Evolutionary conservation across 2,329 filamentous ascomycete species (phyloP), one percentile per base, ranked within the genome.

Genomic region (Akanthomyces muscarius): DNA sequence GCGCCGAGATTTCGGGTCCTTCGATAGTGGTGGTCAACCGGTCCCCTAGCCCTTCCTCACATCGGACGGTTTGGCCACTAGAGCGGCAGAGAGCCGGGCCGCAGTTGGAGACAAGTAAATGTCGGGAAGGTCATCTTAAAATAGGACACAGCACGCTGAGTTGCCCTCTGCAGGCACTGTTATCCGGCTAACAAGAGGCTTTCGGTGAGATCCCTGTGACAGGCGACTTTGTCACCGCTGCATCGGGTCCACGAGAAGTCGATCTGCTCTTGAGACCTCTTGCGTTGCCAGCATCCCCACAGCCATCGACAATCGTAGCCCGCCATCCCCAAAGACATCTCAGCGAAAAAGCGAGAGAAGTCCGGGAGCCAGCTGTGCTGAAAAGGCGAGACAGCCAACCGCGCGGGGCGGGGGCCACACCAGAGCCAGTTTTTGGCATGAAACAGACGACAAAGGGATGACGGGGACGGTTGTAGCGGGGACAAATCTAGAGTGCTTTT

Each of bases 271-370:
- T 44, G 44, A 48, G 45, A 18, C 28, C 41, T 28, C 23, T 30
- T 56, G 52, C 50, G 44, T 28, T 42, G 30, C 45, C 33, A 51
- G 50, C 11, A 41, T 8, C 60, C 44, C 60, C 52, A 25, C 52
- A 25, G 33, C 36, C 23, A 33, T 41, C 51, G 51, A 54, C 42
- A 54, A 14, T 53, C 25, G 38, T 53, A 38, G 18, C 13, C 50
- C 33, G 10, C 16, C 30, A 10, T 7, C 42, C 38, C 5, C 47
- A 44, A 62, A 44, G 56, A 21, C 53, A 52, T 62, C 52, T 57
- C 52, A 33, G 52, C 25, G 52, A 11, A 41, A 42, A 42, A 60
- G 36, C 38, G 16, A 58, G 44, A 36, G 7, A 6, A 30, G 30
- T 13, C 45, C 16, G 55, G 28, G 25, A 28, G 41, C 7, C 8